Evolutionary conservation across 176 grass and related monocot genomes (phyloP), one percentile per base, ranked within the genome.

Genomic region (barley (Hordeum vulgare)): DNA sequence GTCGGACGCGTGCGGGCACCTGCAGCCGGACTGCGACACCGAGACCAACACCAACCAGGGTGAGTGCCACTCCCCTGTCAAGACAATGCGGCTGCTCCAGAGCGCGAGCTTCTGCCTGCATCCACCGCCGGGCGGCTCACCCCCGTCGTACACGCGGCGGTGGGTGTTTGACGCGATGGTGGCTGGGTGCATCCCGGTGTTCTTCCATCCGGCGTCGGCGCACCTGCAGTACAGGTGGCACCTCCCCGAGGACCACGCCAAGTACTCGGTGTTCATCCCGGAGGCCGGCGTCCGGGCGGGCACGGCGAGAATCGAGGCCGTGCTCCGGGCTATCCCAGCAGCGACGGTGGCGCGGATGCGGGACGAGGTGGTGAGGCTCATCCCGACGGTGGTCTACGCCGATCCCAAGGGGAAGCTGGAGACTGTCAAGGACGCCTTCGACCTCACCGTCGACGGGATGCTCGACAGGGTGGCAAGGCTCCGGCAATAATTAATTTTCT

Each of bases 111-210:
- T 74, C 71, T 74, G 42, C 71, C 71, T 74, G 42, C 71, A 74
- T 9, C 71, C 71, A 3, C 42, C 67, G 20, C 36, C 28, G 6
- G 62, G 62, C 66, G 66, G 35, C 66, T 40, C 63, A 5, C 2
- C 61, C 6, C 14, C 61, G 26, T 64, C 69, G 14, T 74, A 74
- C 42, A 74, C 71, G 24, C 71, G 71, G 71, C 71, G 71, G 41
- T 74, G 25, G 71, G 15, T 14, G 2, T 74, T 74, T 42, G 71
- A 74, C 71, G 45, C 71, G 42, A 74, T 74, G 41, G 41, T 74
- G 25, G 71, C 42, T 8, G 71, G 71, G 40, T 74, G 71, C 71
- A 51, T 74, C 25, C 71, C 71, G 71, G 71, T 74, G 25, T 74
- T 74, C 71, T 74, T 74, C 71, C 41, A 49, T 25, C 25, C 42